A percentile compares a stretch with the other conserved stretches of the same genome.
Conservation (phyloP, 495 filamentous ascomycete species). For the Lepidopterella palustris region DNA sequence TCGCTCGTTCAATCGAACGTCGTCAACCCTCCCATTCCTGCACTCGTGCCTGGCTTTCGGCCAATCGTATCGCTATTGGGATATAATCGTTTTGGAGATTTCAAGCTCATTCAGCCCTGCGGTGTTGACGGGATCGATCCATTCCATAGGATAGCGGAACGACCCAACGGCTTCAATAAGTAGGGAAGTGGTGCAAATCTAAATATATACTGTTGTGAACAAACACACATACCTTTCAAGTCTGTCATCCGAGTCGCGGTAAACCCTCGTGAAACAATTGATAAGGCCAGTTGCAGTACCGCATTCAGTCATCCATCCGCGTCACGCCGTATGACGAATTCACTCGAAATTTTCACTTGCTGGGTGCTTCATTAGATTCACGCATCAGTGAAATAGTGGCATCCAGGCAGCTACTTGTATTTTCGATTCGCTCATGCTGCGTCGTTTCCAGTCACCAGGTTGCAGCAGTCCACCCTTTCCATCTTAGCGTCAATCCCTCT, state of each 20-base stretch:
- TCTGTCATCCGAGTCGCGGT: neutral
- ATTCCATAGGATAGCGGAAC: neutral
- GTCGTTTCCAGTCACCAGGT: neutral
- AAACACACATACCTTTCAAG: no score
- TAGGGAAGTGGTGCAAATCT: neutral
- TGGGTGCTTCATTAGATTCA: neutral
- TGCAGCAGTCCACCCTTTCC: neutral
- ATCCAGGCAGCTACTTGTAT: neutral
- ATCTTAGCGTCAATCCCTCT: neutral
- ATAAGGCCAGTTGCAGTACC: conserved; percentile 9
- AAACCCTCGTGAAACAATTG: conserved; percentile 15
- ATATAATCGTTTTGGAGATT: no score
- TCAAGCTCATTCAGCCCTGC: neutral
- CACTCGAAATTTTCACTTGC: neutral
- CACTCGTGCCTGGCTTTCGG: neutral
- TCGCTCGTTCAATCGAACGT: neutral
- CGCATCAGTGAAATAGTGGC: neutral
- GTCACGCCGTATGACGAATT: neutral
- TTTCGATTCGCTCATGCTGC: neutral
- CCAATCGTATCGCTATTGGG: neutral
- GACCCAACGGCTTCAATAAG: neutral
- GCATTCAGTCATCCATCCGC: neutral
- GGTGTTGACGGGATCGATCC: neutral
- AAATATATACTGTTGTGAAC: neutral
- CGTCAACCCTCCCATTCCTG: neutral